These are phyloP conservation scores for Wickerhamomyces chaumierensis DNA, from an alignment of 805 yeast species.

Conservation along the genomic window DNA sequence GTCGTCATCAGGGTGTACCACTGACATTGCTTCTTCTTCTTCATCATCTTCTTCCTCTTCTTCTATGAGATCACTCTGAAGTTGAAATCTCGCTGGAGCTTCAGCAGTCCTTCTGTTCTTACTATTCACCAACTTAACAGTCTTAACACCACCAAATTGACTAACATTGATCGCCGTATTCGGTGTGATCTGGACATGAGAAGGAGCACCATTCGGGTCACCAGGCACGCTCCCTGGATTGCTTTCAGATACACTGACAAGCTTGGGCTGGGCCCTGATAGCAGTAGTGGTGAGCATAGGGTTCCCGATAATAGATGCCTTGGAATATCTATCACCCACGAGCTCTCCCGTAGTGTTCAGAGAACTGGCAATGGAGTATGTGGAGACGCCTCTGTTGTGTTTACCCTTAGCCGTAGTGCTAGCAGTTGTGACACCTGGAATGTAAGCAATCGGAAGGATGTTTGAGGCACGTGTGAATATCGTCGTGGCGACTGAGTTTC, in stretches of 20 bases:
- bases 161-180: constrained; percentile 14
- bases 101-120: neutral
- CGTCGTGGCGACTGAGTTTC: constrained; percentile 40
- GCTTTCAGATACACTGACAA: constrained; percentile 41
- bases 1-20: constrained; percentile 5
- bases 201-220: neutral
- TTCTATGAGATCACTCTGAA: constrained; percentile 9
- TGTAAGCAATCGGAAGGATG: constrained; percentile 83
- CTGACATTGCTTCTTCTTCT: constrained; percentile 2
- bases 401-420: constrained; percentile 16
- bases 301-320: constrained; percentile 31
- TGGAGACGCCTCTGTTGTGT: constrained; percentile 16
- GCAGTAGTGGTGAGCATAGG: constrained; percentile 49
- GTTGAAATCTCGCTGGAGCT: constrained; percentile 1
- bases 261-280: constrained; percentile 60
- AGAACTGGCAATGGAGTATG: constrained; percentile 6
- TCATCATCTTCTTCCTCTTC: constrained; percentile 12
- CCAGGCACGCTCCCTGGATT: no score
- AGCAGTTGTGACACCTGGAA: constrained; percentile 81
- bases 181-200: constrained; percentile 4
- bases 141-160: constrained; percentile 17
- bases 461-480: constrained; percentile 74
- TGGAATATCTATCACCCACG: constrained; percentile 26
- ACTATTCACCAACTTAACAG: constrained; percentile 12
- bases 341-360: constrained; percentile 10